Evolutionary conservation across 176 grass and related monocot species (phyloP), one percentile per base, ranked within the genome.

Genomic region (Chloris gayana): DNA sequence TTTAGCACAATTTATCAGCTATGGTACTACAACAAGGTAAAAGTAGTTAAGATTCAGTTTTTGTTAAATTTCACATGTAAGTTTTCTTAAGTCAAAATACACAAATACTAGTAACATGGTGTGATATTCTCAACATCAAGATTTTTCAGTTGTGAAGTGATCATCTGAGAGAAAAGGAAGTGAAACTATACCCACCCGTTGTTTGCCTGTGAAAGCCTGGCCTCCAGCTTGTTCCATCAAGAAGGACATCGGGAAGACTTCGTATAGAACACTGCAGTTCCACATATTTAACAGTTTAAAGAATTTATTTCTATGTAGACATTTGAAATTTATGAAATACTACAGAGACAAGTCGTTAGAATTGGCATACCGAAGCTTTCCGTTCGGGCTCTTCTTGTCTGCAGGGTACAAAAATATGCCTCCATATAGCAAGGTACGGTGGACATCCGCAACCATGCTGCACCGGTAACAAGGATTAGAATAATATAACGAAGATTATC

Each of bases 151-250:
- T n/a, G 14, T 41, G 34, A 46, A 12, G 27, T 78, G 46, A 4
- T 76, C 11, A 35, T 70, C 24, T 79, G 54, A 44, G 2, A 44
- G n/a, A 44, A 53, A 14, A 51, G 54, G 14, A 68, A 54, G 46
- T 58, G 22, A 63, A 50, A 50, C 14, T 50, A 50, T 47, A 24
- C 83, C 45, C 80, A 99, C 96, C 93, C 91, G 66, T 80, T 90
- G 88, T 77, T 93, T 93, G 50, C 97, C 97, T 27, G 93, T 96
- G 80, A 93, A 99, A 76, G 90, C 69, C 65, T 99, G 93, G 3
- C 97, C 97, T 79, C 97, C 97, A 26, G 97, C 97, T 91, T 99
- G 84, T 76, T 99, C 97, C 87, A 99, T 93, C 72, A 99, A 73
- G 64, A 99, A 96, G 45, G 93, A 93, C 97, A 99, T 99, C 1